Evolutionary conservation across 225 moss, liverwort and hornwort species (phyloP).

Genomic region (Takakia lepidozioides): DNA sequence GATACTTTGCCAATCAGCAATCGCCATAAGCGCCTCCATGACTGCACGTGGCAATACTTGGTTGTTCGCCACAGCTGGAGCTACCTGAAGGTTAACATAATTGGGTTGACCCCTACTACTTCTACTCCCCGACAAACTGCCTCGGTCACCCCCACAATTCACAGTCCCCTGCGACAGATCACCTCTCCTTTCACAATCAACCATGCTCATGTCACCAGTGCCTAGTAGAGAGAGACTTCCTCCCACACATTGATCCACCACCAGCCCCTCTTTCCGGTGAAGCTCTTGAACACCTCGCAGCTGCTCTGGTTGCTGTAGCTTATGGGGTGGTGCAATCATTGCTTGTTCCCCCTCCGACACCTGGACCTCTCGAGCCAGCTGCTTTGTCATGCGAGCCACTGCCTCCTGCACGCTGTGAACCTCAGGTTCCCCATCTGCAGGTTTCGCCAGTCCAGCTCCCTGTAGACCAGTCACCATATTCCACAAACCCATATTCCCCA

Average conservation of each 20-base stretch:
- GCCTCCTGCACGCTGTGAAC: slow-evolving; percentile 34
- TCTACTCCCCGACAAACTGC: slow-evolving; percentile 26
- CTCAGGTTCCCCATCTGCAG: slow-evolving; percentile 28
- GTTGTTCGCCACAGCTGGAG: slow-evolving; percentile 16
- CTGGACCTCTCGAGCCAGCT: slow-evolving; percentile 17
- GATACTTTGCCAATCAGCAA: slow-evolving; percentile 58
- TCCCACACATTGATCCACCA: slow-evolving; percentile 29
- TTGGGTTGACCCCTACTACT: slow-evolving; percentile 27
- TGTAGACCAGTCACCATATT: slow-evolving; percentile 28
- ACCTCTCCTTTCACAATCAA: too few relatives aligned
- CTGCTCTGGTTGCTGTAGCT: slow-evolving; percentile 32
- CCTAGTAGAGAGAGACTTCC: slow-evolving; percentile 13
- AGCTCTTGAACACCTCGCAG: slow-evolving; percentile 26
- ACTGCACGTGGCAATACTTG: slow-evolving; percentile 48
- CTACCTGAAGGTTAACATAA: slow-evolving; percentile 23
- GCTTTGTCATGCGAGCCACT: slow-evolving; percentile 13
- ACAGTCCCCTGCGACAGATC: too few relatives aligned
- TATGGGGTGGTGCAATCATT: slow-evolving; percentile 20
- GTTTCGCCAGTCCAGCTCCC: slow-evolving; percentile 17
- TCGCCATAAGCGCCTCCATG: slow-evolving; percentile 48
- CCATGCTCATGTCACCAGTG: slow-evolving; percentile 15
- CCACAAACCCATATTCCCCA: slow-evolving; percentile 36
- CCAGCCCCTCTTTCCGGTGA: slow-evolving; percentile 32
- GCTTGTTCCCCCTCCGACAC: slow-evolving; percentile 21
- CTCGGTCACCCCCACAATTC: slow-evolving; percentile 13